Conservation (phyloP, 768 basidiomycete species). For the Pulveroboletus sp. region DNA sequence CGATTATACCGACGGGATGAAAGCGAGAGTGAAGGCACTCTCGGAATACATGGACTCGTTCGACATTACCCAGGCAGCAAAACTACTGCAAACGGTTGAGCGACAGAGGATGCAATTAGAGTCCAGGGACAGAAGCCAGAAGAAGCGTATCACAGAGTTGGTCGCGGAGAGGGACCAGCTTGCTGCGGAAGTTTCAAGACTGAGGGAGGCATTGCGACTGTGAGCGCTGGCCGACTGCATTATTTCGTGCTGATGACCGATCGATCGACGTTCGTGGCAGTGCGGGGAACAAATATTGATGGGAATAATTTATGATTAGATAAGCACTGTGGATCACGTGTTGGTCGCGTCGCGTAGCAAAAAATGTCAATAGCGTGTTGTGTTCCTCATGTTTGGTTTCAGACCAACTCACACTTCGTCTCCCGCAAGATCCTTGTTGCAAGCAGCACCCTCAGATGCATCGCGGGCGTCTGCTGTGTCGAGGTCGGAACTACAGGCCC, state of each 20-base stretch:
- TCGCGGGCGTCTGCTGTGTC: slow-evolving; percentile 42
- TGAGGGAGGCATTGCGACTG: slow-evolving; percentile 16
- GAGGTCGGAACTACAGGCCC: slow-evolving; percentile 46
- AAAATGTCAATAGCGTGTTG: slow-evolving; percentile 12
- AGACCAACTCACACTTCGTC: slow-evolving; percentile 49
- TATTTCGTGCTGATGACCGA: not conserved
- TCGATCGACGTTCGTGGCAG: not conserved
- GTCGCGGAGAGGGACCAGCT: slow-evolving; percentile 17
- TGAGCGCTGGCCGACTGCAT: slow-evolving; percentile 2
- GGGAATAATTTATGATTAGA: slow-evolving; percentile 14
- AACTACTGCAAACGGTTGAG: slow-evolving; percentile 13
- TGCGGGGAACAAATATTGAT: not conserved
- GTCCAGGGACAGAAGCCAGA: slow-evolving; percentile 22
- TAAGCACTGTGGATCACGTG: slow-evolving; percentile 26
- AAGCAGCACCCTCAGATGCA: slow-evolving; percentile 31
- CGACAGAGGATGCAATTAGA: slow-evolving; percentile 25
- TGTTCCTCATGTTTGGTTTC: slow-evolving; percentile 41
- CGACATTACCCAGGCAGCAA: slow-evolving; percentile 17
- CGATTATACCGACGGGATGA: slow-evolving; percentile 22
- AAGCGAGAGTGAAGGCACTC: slow-evolving; percentile 20
- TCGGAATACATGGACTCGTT: slow-evolving; percentile 29
- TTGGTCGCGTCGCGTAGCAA: slow-evolving; percentile 25
- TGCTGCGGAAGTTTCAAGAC: slow-evolving; percentile 10
- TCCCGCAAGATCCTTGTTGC: slow-evolving; percentile 33
- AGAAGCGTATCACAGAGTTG: slow-evolving; percentile 19